These are phyloP conservation scores for Trichoderma asperellum DNA, from an alignment of 2,329 filamentous ascomycete genomes.

Conservation along the genomic window DNA sequence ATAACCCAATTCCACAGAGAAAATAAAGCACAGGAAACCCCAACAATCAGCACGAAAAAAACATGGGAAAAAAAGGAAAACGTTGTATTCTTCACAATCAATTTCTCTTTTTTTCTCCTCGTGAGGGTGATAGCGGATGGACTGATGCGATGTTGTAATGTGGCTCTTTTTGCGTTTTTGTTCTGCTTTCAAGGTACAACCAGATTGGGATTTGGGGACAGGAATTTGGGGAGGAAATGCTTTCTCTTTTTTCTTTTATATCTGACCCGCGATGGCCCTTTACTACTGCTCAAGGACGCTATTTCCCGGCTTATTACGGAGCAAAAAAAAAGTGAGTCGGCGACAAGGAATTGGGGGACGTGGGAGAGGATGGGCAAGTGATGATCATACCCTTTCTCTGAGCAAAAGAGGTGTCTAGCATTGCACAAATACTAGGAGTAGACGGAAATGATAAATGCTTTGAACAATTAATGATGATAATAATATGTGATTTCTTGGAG, in stretches of 20 bases:
- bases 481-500: background rate
- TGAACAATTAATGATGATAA: slow-evolving; percentile 29
- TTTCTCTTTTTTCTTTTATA: background rate
- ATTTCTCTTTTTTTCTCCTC: slow-evolving; percentile 5
- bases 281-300: slow-evolving; percentile 30
- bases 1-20: slow-evolving; percentile 35
- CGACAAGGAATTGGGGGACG: slow-evolving; percentile 27
- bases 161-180: slow-evolving; percentile 19
- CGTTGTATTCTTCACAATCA: background rate
- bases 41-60: slow-evolving; percentile 29
- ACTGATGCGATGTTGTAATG: slow-evolving; percentile 18
- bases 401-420: slow-evolving; percentile 41
- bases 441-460: slow-evolving; percentile 43
- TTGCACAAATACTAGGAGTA: slow-evolving; percentile 43
- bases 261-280: slow-evolving; percentile 19
- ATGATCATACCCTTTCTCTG: slow-evolving; percentile 36
- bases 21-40: slow-evolving; percentile 44
- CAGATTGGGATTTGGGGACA: background rate
- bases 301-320: slow-evolving; percentile 27
- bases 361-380: slow-evolving; percentile 28
- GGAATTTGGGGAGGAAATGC: background rate
- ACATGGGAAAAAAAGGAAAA: background rate
- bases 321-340: slow-evolving; percentile 27
- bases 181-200: background rate
- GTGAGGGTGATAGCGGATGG: slow-evolving; percentile 27